Conservation (phyloP, 306 rosid species). For the Prunus armeniaca region DNA sequence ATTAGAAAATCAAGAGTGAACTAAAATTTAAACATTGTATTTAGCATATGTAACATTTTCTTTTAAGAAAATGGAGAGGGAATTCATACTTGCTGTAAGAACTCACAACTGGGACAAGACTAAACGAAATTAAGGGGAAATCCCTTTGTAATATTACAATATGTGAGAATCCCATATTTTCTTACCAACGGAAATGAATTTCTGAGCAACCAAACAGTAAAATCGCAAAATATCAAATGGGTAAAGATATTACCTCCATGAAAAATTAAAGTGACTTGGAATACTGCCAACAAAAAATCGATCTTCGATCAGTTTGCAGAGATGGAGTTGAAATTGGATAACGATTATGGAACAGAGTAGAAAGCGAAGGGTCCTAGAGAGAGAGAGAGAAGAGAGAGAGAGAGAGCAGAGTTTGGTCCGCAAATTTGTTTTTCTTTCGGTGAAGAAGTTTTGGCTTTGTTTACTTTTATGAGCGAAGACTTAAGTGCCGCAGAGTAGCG, state of each 20-base stretch:
- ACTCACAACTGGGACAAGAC: background rate
- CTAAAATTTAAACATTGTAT: background rate
- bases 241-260: constrained; percentile 30
- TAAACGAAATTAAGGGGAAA: background rate
- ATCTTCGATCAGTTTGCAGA: background rate
- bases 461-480: constrained; percentile 4
- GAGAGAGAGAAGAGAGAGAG: background rate
- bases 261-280: background rate
- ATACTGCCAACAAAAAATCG: background rate
- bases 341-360: background rate
- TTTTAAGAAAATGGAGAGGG: background rate
- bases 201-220: background rate
- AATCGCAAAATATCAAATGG: background rate
- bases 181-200: background rate
- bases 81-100: no score
- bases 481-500: background rate
- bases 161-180: background rate
- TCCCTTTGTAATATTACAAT: background rate
- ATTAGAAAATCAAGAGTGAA: background rate
- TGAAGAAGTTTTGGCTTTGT: background rate
- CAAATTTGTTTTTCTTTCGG: background rate
- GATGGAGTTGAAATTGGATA: constrained; percentile 9
- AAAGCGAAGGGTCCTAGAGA: constrained; percentile 27
- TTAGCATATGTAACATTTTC: background rate
- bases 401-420: background rate